Percentiles rank a stretch among this genome's conserved stretches.
phyloP scores from a whole-genome alignment of 345 rosid species.

The Raphanus raphanistrum region DNA sequence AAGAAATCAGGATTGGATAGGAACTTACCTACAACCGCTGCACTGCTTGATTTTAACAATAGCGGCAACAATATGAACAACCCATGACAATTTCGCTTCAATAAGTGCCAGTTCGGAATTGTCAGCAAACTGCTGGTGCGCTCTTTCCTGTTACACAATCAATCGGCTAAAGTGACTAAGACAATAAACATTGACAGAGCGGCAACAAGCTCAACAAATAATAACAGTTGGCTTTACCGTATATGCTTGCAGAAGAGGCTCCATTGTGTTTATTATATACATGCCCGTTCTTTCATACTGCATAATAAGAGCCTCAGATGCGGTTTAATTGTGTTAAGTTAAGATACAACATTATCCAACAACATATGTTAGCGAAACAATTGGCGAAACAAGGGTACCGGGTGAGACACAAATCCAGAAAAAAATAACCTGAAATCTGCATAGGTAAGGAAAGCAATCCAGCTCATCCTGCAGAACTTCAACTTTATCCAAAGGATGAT shows the following conservation, averaged over 20 bases:
- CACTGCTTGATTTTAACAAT: constrained; percentile 87
- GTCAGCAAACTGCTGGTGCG: constrained; percentile 59
- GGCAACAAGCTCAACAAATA: constrained; percentile 17
- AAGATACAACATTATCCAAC: neutral
- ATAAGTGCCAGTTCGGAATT: constrained; percentile 69
- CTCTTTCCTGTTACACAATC: constrained; percentile 69
- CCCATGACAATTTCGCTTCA: constrained; percentile 97
- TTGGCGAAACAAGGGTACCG: constrained; percentile 1
- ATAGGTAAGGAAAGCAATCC: constrained; percentile 94
- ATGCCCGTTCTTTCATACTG: constrained; percentile 92
- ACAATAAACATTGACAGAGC: constrained; percentile 5
- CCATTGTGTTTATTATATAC: constrained; percentile 82
- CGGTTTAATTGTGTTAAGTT: constrained; percentile 24
- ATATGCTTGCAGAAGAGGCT: constrained; percentile 91
- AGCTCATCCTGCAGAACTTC: constrained; percentile 99
- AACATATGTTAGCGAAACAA: neutral
- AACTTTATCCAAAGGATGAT: constrained; percentile 92
- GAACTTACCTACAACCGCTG: constrained; percentile 78
- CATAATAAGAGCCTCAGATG: constrained; percentile 25
- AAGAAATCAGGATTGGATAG: constrained; percentile 7
- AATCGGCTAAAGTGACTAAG: constrained; percentile 17
- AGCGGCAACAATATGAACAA: constrained; percentile 94
- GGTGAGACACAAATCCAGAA: constrained; percentile 13
- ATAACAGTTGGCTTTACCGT: constrained; percentile 54
- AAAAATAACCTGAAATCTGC: constrained; percentile 89